phyloP scores from a whole-genome alignment of 1,284 basidiomycete genomes.

The Mycena sp. region DNA sequence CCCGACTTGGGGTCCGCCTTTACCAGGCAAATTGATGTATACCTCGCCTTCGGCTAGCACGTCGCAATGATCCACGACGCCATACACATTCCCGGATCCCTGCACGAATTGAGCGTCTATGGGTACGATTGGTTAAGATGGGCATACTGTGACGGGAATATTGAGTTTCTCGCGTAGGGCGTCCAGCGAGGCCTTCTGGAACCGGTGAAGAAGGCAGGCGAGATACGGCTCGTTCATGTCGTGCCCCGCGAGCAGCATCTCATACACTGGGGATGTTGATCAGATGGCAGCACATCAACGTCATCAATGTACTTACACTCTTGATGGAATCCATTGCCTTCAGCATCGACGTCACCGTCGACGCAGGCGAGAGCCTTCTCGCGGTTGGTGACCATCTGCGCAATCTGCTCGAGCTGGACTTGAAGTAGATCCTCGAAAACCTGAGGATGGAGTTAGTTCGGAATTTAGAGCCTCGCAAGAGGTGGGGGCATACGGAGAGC shows the following conservation, averaged over 20 bases:
- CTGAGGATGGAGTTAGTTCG: neutral
- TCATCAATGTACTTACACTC: constrained; percentile 24
- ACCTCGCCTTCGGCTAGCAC: constrained; percentile 37
- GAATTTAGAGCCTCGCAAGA: too few species aligned
- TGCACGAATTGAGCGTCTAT: constrained; percentile 5
- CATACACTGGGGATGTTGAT: constrained; percentile 21
- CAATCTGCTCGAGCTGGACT: constrained; percentile 28
- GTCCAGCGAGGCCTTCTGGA: constrained; percentile 14
- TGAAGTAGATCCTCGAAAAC: constrained; percentile 28
- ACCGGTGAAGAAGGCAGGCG: neutral
- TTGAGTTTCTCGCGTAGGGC: constrained; percentile 30
- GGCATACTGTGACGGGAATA: constrained; percentile 27
- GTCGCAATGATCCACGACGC: constrained; percentile 36
- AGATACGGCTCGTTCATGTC: constrained; percentile 22
- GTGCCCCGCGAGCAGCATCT: constrained; percentile 33
- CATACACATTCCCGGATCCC: constrained; percentile 35
- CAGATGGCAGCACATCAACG: neutral
- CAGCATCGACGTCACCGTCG: constrained; percentile 31
- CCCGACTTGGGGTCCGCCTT: constrained; percentile 31
- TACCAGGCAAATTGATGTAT: constrained; percentile 35
- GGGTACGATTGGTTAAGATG: too few species aligned
- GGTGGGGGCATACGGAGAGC: constrained; percentile 7
- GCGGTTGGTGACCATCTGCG: constrained; percentile 24
- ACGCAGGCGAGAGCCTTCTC: constrained; percentile 27
- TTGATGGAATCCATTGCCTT: constrained; percentile 24